Base-by-base conservation (phyloP, 768 basidiomycete genomes). In the Termitomyces heimii region DNA sequence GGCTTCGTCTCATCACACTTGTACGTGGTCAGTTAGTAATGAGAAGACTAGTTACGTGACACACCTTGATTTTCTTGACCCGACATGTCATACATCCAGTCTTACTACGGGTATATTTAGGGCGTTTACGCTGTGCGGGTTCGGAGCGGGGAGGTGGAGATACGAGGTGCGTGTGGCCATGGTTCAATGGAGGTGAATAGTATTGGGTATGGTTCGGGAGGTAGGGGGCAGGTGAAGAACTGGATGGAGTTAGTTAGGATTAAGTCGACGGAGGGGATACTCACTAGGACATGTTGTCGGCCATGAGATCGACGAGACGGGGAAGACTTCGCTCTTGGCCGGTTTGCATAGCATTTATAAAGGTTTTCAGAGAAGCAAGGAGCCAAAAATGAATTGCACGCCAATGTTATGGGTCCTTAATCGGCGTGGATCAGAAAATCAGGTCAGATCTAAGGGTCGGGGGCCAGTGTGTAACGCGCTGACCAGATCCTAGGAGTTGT, bases 1-100 rank as follows among this genome's bases (percentile, higher is more conserved):
- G 94, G 94, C 68, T 94, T 91, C 13, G 82, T 81, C 73, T 98
- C 94, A 69, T 95, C 94, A 71, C 94, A 98, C 89, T n/a, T 93
- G 62, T 32, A 29, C 43, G 31, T 56, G 37, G 49, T 52, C 40
- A 52, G 55, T 53, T 40, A 57, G 45, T 53, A 53, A 53, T 56
- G 46, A 26, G 35, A 42, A 42, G 43, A 35, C 22, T 57, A n/a
- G 40, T 46, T 2, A 55, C n/a, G 46, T 54, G 54, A 67, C 80
- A 54, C 61, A 90, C 91, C 82, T 97, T 97, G 67, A 98, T 92
- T 79, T 96, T 92, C 79, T 95, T 94, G 60, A 85, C 83, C 65
- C 94, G 82, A 80, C 94, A 98, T 43, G 92, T 94, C 68, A 96
- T 74, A 69, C 94, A 98, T 24, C 94, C 94, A 1, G 93, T 94